Conservation (phyloP, 805 yeast genomes). For the Allodekkera sacchari region DNA sequence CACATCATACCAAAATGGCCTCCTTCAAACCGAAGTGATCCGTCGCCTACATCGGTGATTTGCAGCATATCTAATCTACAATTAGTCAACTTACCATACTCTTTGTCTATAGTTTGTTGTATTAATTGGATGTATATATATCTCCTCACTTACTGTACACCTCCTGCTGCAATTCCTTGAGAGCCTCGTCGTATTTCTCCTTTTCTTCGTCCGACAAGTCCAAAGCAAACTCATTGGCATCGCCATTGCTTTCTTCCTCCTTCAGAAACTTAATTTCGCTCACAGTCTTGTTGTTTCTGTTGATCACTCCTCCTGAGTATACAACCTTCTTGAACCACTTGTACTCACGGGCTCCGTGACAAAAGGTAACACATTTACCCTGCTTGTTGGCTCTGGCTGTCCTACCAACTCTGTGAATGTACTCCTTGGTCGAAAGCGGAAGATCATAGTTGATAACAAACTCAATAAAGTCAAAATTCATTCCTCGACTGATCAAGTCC, state of each 20-base stretch:
- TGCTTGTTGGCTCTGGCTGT: conserved; percentile 85
- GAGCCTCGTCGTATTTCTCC: conserved; percentile 33
- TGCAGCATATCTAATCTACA: too few relatives aligned
- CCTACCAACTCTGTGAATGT: conserved; percentile 94
- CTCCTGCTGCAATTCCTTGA: conserved; percentile 36
- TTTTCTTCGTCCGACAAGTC: conserved; percentile 29
- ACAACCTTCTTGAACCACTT: conserved; percentile 49
- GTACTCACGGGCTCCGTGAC: conserved; percentile 72
- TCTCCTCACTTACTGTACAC: conserved; percentile 16
- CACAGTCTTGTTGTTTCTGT: conserved; percentile 33
- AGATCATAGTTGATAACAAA: conserved; percentile 85
- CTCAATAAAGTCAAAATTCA: conserved; percentile 63
- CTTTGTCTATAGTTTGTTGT: too few relatives aligned
- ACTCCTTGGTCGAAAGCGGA: conserved; percentile 83
- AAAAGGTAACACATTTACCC: conserved; percentile 70
- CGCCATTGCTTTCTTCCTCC: conserved; percentile 6
- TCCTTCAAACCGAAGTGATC: too few relatives aligned
- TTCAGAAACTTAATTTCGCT: conserved; percentile 26
- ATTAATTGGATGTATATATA: conserved; percentile 1
- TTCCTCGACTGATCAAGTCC: conserved; percentile 93
- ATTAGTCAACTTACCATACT: too few relatives aligned
- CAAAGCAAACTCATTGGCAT: conserved; percentile 14
- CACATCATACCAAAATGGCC: too few relatives aligned
- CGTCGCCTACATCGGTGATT: too few relatives aligned
- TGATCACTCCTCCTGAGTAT: conserved; percentile 41